A percentile compares a stretch with the other conserved stretches of the same genome.
phyloP scores from a whole-genome alignment of 1,139 yeast genomes.

The Suhomyces wounanorum region DNA sequence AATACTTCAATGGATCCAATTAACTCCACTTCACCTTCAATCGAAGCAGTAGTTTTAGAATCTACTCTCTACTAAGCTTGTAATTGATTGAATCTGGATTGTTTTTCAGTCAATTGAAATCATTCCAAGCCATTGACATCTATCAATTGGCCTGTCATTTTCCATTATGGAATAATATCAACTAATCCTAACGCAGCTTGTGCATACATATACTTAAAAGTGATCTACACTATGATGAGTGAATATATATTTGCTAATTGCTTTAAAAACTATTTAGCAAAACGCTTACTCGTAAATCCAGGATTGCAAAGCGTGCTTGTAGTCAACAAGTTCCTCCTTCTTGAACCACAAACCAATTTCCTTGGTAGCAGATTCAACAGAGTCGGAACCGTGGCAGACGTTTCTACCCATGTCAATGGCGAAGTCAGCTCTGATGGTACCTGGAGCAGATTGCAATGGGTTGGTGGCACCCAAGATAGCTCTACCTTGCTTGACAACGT shows the following conservation, averaged over 20 bases:
- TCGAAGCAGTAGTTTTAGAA: no score
- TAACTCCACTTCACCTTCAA: no score
- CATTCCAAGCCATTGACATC: no score
- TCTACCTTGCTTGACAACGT: constrained; percentile 98
- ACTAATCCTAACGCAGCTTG: no score
- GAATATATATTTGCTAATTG: not conserved
- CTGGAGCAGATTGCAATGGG: constrained; percentile 97
- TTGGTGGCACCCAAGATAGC: constrained; percentile 98
- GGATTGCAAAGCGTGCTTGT: constrained; percentile 79
- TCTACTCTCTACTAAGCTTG: no score
- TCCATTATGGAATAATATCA: no score
- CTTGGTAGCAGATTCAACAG: constrained; percentile 95
- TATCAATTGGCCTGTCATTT: no score
- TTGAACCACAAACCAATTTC: constrained; percentile 98
- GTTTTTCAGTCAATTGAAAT: no score
- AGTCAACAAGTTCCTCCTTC: constrained; percentile 92
- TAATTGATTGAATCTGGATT: no score
- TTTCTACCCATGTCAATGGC: constrained; percentile 98
- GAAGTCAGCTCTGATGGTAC: constrained; percentile 98
- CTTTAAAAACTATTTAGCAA: not conserved
- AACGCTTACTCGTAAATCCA: constrained; percentile 88
- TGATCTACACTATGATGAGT: not conserved
- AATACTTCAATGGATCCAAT: no score
- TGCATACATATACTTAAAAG: no score
- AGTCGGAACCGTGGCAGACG: constrained; percentile 99